Base-by-base conservation (phyloP, 1,284 basidiomycete genomes). In the Cutaneotrichosporon sp. region DNA sequence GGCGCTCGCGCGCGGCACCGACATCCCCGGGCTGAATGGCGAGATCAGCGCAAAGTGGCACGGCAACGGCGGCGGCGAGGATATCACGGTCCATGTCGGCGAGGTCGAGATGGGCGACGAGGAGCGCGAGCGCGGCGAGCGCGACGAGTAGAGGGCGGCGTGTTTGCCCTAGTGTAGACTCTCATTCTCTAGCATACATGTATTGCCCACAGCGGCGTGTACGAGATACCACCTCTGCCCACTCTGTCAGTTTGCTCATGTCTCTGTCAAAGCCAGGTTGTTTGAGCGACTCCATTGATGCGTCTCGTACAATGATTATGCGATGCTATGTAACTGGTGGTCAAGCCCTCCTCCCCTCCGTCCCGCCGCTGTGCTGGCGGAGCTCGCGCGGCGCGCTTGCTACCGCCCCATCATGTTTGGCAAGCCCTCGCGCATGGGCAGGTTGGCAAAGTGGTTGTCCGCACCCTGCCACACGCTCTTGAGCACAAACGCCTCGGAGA, bases 401-500 rank as follows among this genome's bases (percentile, higher is more conserved):
- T 62, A 78, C 58, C 73, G 64, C 2, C 76, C 76, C 60, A 78
- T 62, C 76, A 78, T 78, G 27, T 73, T 75, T 58, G 76, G 72
- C n/a, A 69, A 65, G 18, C 67, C 65, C 16, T 63, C 57, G 4
- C 67, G 68, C 31, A 71, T 68, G 5, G 69, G 66, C n/a, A 70
- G 60, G 54, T 78, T 76, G 13, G 76, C 74, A 64, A 95, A 91
- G 79, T 95, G 92, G 74, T 91, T 93, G 75, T 94, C 92, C 7
- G 92, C 92, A 67, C 94, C 92, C 69, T 93, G 90, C 92, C 92
- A 95, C 72, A 91, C 89, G 24, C 89, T 91, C 73, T 90, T 93
- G 69, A 95, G 87, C 56, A 98, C 91, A 73, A 97, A 99, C 9
- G 97, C 95, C 79, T 98, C 92, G 71, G 91, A 92, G 49, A 99